phyloP scores from a whole-genome alignment of 495 filamentous ascomycete species.

The Cercophora scortea region DNA sequence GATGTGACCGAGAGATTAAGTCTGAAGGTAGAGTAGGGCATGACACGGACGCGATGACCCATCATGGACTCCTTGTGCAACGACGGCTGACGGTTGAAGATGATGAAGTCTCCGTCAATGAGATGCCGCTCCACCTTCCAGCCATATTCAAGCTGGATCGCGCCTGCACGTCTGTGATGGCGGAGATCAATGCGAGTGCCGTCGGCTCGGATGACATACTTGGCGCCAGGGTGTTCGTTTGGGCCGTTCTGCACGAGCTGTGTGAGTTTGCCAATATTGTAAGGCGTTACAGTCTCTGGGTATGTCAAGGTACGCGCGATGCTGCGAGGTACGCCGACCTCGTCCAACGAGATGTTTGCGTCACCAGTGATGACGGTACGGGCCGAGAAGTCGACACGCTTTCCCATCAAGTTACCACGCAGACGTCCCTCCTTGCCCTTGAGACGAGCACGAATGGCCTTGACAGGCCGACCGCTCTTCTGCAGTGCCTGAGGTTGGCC shows the following conservation, averaged over 20 bases:
- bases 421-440: constrained; percentile 98
- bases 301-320: constrained; percentile 90
- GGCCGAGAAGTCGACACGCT: constrained; percentile 98
- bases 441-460: constrained; percentile 88
- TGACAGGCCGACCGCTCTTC: constrained; percentile 92
- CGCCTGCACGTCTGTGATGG: constrained; percentile 76
- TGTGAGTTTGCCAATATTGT: constrained; percentile 91
- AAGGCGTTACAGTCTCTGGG: constrained; percentile 93
- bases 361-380: constrained; percentile 99
- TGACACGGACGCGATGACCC: constrained; percentile 93
- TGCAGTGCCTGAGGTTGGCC: constrained; percentile 92
- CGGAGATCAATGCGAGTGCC: constrained; percentile 91
- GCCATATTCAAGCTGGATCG: constrained; percentile 81
- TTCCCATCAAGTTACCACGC: constrained; percentile 97
- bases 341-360: constrained; percentile 88
- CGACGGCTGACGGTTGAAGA: constrained; percentile 98
- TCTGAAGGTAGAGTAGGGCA: constrained; percentile 98
- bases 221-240: constrained; percentile 87
- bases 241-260: constrained; percentile 85
- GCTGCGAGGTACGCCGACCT: constrained; percentile 88
- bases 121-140: constrained; percentile 98
- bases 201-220: constrained; percentile 87
- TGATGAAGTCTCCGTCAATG: constrained; percentile 90
- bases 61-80: constrained; percentile 99
- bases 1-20: constrained; percentile 96